Evolutionary conservation across 2,329 filamentous ascomycete species (phyloP).

Genomic region (Rhynchosporium agropyri): DNA sequence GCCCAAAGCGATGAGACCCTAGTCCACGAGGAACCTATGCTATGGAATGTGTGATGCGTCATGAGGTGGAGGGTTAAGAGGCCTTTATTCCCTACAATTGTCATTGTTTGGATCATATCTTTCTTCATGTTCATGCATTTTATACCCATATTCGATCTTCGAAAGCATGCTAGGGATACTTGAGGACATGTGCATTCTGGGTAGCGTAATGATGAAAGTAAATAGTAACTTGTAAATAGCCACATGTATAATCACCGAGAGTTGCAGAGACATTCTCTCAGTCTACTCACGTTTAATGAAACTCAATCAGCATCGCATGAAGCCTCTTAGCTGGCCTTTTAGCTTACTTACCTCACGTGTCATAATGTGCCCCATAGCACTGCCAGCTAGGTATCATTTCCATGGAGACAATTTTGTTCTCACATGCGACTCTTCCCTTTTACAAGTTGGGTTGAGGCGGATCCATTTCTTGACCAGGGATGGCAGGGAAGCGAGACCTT

Average conservation of each 20-base stretch:
- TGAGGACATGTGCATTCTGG: conserved; percentile 5
- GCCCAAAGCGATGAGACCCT: conserved; percentile 23
- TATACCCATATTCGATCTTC: conserved; percentile 23
- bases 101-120: conserved; percentile 15
- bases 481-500: too few species aligned
- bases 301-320: too few species aligned
- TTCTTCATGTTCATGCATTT: conserved; percentile 15
- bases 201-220: conserved; percentile 7
- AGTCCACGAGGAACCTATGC: conserved; percentile 26
- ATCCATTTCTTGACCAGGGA: too few species aligned
- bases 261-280: not conserved
- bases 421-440: too few species aligned
- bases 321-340: too few species aligned
- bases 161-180: conserved; percentile 1
- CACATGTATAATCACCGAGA: not conserved
- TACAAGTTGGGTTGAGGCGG: too few species aligned
- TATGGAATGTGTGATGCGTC: conserved; percentile 29
- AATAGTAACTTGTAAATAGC: conserved; percentile 16
- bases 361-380: too few species aligned
- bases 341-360: too few species aligned
- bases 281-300: not conserved
- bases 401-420: too few species aligned
- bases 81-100: conserved; percentile 16
- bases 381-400: too few species aligned
- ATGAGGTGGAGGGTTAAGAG: conserved; percentile 1